A percentile compares a stretch with the other conserved stretches of the same genome.
Evolutionary conservation across 371 early-diverging fungal genomes (phyloP).

Genomic region (Mortierella sp.): DNA sequence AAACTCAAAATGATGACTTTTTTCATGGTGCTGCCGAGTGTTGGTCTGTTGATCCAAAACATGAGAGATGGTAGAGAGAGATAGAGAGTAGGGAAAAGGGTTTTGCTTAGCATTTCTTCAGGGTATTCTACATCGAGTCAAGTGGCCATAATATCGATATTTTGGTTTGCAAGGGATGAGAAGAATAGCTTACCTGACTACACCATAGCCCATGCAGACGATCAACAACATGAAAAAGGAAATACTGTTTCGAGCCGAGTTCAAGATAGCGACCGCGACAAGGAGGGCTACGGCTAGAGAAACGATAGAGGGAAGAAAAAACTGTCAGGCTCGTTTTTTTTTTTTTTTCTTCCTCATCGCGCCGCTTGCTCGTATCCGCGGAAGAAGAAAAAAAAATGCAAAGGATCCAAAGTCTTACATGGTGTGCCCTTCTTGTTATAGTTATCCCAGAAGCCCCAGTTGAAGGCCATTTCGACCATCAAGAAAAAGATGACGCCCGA

Average conservation of each 20-base stretch:
- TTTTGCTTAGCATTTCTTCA: no score
- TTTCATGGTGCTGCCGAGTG: conserved; percentile 91
- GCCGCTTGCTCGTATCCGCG: no score
- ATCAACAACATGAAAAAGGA: conserved; percentile 96
- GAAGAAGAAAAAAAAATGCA: conserved; percentile 4
- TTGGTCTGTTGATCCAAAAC: conserved; percentile 85
- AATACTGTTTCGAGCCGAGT: conserved; percentile 90
- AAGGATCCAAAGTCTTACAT: conserved; percentile 53
- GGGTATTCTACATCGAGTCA: no score
- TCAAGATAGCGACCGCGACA: conserved; percentile 78
- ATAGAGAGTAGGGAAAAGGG: conserved; percentile 2
- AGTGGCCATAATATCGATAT: no score
- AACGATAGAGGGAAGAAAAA: conserved; percentile 2
- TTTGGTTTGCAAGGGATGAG: not conserved
- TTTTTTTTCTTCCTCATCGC: no score
- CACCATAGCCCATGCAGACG: conserved; percentile 95
- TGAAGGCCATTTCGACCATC: conserved; percentile 90
- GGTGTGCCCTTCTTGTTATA: conserved; percentile 75
- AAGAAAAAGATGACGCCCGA: conserved; percentile 86
- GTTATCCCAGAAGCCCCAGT: conserved; percentile 87
- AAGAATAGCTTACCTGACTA: conserved; percentile 75
- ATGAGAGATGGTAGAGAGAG: no score
- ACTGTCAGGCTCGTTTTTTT: no score
- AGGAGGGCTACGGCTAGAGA: conserved; percentile 66
- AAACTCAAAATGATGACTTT: conserved; percentile 80